Evolutionary conservation across 2,329 filamentous ascomycete genomes (phyloP).

Genomic region (Bimuria novae-zelandiae): DNA sequence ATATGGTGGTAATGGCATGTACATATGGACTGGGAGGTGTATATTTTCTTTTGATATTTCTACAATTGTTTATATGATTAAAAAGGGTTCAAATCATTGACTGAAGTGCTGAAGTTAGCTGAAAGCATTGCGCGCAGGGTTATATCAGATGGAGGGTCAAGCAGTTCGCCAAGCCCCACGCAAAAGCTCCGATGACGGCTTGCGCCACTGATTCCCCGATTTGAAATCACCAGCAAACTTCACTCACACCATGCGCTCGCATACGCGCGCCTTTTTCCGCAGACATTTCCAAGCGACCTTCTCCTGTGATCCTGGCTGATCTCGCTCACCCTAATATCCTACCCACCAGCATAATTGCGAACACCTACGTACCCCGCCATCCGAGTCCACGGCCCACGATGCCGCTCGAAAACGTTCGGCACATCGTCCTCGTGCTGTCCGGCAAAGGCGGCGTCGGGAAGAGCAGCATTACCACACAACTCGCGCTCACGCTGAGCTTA

Average conservation of each 20-base stretch:
- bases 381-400: slow-evolving; percentile 54
- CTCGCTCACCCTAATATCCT: neutral
- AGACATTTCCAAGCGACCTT: neutral
- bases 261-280: slow-evolving; percentile 1
- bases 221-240: slow-evolving; percentile 36
- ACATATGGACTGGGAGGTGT: neutral
- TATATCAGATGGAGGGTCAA: slow-evolving; percentile 11
- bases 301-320: slow-evolving; percentile 29
- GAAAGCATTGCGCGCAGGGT: no score
- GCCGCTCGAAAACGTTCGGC: slow-evolving; percentile 72
- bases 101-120: no score
- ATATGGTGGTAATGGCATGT: neutral
- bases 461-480: slow-evolving; percentile 95
- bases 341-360: no score
- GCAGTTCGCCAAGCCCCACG: slow-evolving; percentile 17
- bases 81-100: no score
- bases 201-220: slow-evolving; percentile 35
- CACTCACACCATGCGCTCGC: slow-evolving; percentile 23
- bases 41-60: neutral
- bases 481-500: slow-evolving; percentile 85
- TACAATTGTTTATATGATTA: neutral
- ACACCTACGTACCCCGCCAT: neutral
- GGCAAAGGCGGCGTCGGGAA: slow-evolving; percentile 98
- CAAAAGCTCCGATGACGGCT: slow-evolving; percentile 26
- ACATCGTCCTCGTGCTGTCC: slow-evolving; percentile 83